phyloP scores from a whole-genome alignment of 768 basidiomycete species.

The Hortiboletus flavorubellus region DNA sequence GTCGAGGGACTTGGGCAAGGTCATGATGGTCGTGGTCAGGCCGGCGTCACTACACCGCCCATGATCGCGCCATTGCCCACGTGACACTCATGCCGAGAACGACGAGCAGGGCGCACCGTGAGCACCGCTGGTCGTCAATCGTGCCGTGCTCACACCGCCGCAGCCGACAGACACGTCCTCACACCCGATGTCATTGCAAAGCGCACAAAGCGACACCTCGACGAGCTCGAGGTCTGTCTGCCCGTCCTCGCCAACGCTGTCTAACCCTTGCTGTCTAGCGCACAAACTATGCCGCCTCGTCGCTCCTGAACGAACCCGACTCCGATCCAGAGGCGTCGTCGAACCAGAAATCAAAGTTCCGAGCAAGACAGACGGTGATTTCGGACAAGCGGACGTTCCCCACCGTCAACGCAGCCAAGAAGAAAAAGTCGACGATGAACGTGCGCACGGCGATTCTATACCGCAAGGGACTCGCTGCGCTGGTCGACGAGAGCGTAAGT shows the following conservation, averaged over 20 bases:
- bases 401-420: slow-evolving; percentile 31
- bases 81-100: slow-evolving; percentile 25
- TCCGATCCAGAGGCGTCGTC: slow-evolving; percentile 25
- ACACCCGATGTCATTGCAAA: slow-evolving; percentile 69
- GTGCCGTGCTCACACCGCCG: slow-evolving; percentile 8
- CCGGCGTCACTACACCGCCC: not conserved
- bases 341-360: slow-evolving; percentile 46
- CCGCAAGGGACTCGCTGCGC: slow-evolving; percentile 69
- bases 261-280: slow-evolving; percentile 41
- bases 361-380: slow-evolving; percentile 67
- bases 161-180: slow-evolving; percentile 49
- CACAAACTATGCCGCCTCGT: slow-evolving; percentile 68
- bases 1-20: slow-evolving; percentile 3
- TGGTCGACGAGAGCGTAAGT: slow-evolving; percentile 80
- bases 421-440: slow-evolving; percentile 80
- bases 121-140: slow-evolving; percentile 9
- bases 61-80: slow-evolving; percentile 21
- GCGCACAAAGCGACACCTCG: slow-evolving; percentile 72
- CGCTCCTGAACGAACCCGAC: slow-evolving; percentile 31
- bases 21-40: slow-evolving; percentile 15
- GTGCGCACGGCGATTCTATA: slow-evolving; percentile 79
- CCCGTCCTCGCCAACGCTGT: not conserved
- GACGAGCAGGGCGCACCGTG: slow-evolving; percentile 33
- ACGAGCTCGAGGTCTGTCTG: slow-evolving; percentile 72
- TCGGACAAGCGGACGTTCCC: slow-evolving; percentile 66